Percentiles rank a stretch among this genome's conserved stretches.
Evolutionary conservation across 2,329 filamentous ascomycete species (phyloP).

Genomic region (Cordyceps pruinosa): DNA sequence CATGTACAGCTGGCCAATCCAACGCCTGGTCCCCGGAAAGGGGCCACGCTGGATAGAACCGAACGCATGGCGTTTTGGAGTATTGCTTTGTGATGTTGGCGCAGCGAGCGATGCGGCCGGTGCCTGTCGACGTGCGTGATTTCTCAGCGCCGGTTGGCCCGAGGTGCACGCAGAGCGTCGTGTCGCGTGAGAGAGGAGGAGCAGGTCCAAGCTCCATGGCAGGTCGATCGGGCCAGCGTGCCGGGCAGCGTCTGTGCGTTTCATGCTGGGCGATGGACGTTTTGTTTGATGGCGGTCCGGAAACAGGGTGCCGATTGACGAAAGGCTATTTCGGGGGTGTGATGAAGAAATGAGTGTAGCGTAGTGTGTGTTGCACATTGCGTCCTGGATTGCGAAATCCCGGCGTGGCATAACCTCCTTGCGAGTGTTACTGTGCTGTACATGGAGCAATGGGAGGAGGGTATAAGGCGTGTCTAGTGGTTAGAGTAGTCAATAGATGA

Average conservation of each 20-base stretch:
- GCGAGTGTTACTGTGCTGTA: not conserved
- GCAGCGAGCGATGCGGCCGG: not conserved
- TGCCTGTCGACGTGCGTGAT: not conserved
- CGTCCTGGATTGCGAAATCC: not conserved
- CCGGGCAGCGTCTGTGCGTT: not conserved
- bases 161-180: not conserved
- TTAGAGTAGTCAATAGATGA: no score
- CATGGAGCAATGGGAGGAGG: not conserved
- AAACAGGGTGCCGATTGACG: not conserved
- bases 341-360: not conserved
- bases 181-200: not conserved
- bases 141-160: not conserved
- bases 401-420: no score
- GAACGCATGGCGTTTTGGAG: not conserved
- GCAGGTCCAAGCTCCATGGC: conserved; percentile 1
- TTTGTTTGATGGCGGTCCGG: not conserved
- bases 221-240: conserved; percentile 1
- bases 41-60: not conserved
- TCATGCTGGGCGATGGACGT: not conserved
- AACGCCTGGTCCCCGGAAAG: not conserved
- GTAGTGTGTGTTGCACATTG: not conserved
- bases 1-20: not conserved
- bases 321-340: not conserved
- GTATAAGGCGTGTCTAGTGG: no score
- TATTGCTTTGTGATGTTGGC: not conserved